These are phyloP conservation scores for Smallanthus sonchifolius DNA, from an alignment of 129 eudicot genomes.

Conservation along the genomic window DNA sequence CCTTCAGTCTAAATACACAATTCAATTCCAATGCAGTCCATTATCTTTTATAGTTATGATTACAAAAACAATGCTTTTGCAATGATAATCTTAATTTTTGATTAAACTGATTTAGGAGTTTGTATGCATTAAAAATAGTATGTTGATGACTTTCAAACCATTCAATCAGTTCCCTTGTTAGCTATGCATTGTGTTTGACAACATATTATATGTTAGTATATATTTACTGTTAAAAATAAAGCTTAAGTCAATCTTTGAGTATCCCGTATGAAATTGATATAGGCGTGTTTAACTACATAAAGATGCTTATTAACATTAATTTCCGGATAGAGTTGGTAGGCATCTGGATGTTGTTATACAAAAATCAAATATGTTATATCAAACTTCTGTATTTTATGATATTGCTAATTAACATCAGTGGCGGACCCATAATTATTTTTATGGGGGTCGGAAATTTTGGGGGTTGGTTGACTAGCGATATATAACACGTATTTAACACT, in stretches of 20 bases:
- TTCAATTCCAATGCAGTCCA: too few species aligned
- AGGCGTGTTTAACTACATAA: not conserved
- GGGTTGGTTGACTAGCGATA: too few species aligned
- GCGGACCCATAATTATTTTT: too few species aligned
- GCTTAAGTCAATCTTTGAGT: not conserved
- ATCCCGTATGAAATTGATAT: not conserved
- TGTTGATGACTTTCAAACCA: not conserved
- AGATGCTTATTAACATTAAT: not conserved
- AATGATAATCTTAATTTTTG: not conserved
- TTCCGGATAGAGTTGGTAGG: not conserved
- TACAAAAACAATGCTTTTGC: not conserved
- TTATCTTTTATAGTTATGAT: not conserved
- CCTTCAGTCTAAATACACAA: too few species aligned
- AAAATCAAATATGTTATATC: not conserved
- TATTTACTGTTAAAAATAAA: not conserved
- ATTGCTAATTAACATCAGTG: not conserved
- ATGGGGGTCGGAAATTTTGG: too few species aligned
- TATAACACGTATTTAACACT: too few species aligned
- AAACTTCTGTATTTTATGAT: not conserved
- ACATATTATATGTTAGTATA: not conserved
- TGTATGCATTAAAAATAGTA: not conserved
- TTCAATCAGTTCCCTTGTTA: not conserved
- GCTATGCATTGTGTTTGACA: not conserved
- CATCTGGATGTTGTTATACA: not conserved
- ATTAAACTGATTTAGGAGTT: not conserved